Evolutionary conservation across 2,329 filamentous ascomycete genomes (phyloP), one percentile per base, ranked within the genome.

Genomic region (Boeremia exigua): DNA sequence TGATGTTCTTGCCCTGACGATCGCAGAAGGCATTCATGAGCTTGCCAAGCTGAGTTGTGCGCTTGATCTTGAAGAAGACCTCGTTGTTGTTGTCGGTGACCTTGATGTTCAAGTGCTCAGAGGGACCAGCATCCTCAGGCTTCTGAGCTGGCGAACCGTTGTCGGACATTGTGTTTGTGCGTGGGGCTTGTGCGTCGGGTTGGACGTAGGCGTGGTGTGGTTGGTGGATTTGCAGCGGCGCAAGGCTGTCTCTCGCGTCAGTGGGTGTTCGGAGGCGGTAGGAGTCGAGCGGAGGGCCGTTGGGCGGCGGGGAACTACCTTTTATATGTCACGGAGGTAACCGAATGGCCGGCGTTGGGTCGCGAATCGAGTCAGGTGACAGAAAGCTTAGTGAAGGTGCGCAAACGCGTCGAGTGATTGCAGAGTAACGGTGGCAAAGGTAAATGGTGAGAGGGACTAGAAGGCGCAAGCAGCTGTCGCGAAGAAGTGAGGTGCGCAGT

Each of bases 41-140:
- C 82, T 99, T 99, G 80, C 96, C 95, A 1, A 99, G 86, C 76
- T 92, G 91, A 1, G 95, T 99, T 19, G 89, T 92, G 33, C 93
- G 87, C 88, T 99, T 99, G 81, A 99, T 99, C 84, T 99, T 99
- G 84, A 99, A 99, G 78, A 98, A 99, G 69, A 99, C 94, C 76
- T 99, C 95, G 76, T 99, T 99, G 81, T 97, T 97, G 81, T 96
- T 97, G 70, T 99, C 95, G 0, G 95, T 98, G 12, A 99, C 95
- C 77, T 99, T 99, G 81, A 99, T 98, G 80, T 99, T 99, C 5
- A 99, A 83, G 78, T 99, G 95, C 79, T 98, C 94, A 28, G 81
- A 81, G 52, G 81, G 79, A 23, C 81, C 73, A 5, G 76, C 70
- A 50, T 80, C 79, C 48, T 75, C 75, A 1, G 77, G 75, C 69